phyloP scores from a whole-genome alignment of 1,284 basidiomycete species.

The Amylostereum areolatum region DNA sequence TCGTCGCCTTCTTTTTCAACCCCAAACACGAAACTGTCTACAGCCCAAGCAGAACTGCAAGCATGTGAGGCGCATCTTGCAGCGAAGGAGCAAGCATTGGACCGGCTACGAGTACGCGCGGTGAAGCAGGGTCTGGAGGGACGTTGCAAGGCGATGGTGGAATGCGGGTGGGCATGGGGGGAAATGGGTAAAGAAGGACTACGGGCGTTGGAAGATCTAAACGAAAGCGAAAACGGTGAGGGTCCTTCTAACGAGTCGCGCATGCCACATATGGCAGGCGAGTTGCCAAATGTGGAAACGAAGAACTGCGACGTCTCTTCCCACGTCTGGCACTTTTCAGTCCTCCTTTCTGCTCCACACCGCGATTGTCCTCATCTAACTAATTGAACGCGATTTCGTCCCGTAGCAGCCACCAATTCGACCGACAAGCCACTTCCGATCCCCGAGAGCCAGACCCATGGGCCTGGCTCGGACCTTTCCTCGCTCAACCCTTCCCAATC shows the following conservation, averaged over 20 bases:
- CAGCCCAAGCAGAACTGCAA: conserved; percentile 68
- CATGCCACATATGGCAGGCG: no score
- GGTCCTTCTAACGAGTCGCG: not conserved
- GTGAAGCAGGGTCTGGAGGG: conserved; percentile 55
- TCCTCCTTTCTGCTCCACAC: no score
- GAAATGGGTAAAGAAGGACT: conserved; percentile 59
- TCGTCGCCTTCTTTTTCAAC: conserved; percentile 28
- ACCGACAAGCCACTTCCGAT: conserved; percentile 4
- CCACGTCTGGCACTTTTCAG: no score
- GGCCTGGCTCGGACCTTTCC: conserved; percentile 35
- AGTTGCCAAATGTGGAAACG: no score
- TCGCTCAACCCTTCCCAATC: conserved; percentile 64
- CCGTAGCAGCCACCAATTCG: no score
- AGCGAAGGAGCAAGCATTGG: conserved; percentile 58
- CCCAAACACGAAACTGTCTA: conserved; percentile 43
- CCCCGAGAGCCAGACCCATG: conserved; percentile 2
- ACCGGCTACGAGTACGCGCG: conserved; percentile 40
- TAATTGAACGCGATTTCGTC: no score
- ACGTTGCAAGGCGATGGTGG: conserved; percentile 56
- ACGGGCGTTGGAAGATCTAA: conserved; percentile 29
- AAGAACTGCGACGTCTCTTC: no score
- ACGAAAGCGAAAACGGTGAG: conserved; percentile 7
- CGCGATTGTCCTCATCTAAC: no score
- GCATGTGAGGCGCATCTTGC: conserved; percentile 72
- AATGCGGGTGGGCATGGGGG: conserved; percentile 61